A percentile compares a stretch with the other conserved stretches of the same genome.
These are phyloP conservation scores for Cajanus cajan DNA, from an alignment of 306 rosid species.

Conservation along the genomic window DNA sequence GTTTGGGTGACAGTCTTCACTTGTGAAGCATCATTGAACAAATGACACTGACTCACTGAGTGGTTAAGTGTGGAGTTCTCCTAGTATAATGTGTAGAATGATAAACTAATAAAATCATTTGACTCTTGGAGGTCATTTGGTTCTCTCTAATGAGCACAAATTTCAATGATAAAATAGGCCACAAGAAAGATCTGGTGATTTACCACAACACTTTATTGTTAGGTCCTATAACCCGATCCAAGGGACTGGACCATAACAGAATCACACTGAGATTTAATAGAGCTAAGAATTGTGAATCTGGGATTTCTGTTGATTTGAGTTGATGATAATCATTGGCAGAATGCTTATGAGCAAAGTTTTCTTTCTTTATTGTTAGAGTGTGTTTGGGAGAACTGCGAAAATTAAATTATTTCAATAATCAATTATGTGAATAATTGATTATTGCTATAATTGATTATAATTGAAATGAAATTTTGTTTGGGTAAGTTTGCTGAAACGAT, in stretches of 20 bases:
- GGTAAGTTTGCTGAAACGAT: too few species aligned
- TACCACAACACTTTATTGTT: neutral
- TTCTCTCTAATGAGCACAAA: neutral
- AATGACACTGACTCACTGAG: neutral
- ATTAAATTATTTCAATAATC: too few species aligned
- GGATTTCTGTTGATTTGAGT: neutral
- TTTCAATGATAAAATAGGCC: neutral
- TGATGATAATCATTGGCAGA: neutral
- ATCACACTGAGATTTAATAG: neutral
- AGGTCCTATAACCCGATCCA: neutral
- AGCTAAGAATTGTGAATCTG: neutral
- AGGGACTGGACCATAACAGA: neutral
- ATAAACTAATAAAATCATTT: too few species aligned
- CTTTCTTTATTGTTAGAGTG: too few species aligned
- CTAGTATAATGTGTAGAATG: neutral
- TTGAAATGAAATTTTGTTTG: too few species aligned
- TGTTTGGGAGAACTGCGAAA: too few species aligned
- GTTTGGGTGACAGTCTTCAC: neutral
- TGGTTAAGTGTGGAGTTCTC: neutral
- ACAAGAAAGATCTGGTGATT: neutral
- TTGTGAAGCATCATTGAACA: conserved; percentile 7
- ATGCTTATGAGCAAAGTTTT: neutral
- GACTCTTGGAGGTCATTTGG: neutral
- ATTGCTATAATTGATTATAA: too few species aligned
- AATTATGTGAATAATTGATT: too few species aligned